Base-by-base conservation (phyloP, 2,329 filamentous ascomycete genomes). In the Lecanosticta acicola region DNA sequence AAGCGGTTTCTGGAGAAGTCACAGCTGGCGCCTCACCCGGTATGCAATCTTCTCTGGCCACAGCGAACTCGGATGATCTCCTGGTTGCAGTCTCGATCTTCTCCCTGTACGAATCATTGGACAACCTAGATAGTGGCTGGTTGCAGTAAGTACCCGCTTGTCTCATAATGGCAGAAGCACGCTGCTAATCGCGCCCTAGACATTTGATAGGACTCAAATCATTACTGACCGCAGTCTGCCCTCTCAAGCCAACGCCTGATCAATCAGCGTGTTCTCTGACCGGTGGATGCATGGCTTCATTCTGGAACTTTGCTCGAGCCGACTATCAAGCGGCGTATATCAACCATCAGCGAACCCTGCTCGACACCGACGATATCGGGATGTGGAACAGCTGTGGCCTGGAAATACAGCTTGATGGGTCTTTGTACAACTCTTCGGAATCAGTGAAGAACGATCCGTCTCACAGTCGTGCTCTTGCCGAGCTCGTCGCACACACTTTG, bases 141-240 rank as follows among this genome's bases (percentile, higher is more conserved):
- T 41, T 60, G 32, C 58, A 59, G 58, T 60, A 32, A 54, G 58
- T 50, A 14, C 4, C n/a, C n/a, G n/a, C n/a, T n/a, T n/a, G 10
- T 26, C 20, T 16, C 26, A 10, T 4, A 4, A 5, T 19, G 17
- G 17, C 13, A 7, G 10, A 21, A 29, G 4, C 16, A 17, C 3
- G 3, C 9, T 3, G 36, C 48, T 53, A 26, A 55, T 42, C 11
- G 5, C 11, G 11, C 21, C 10, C 70, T 26, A 74, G 79, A 5
- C 81, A 84, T 65, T 65, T 84, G 10, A 80, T 76, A 49, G 81
- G 80, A 1, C 74, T 83, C 1, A 83, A 83, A 51, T 78, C 79
- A 0, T 68, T 84, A 13, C 69, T 83, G 35, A 74, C 70, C 18
- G 66, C 75, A 43, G 68, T 62, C 11, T 55, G 46, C 16, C 52